A percentile compares a stretch with the other conserved stretches of the same genome.
Conservation (phyloP, 2,329 filamentous ascomycete species). For the Pestalotiopsis fici region DNA sequence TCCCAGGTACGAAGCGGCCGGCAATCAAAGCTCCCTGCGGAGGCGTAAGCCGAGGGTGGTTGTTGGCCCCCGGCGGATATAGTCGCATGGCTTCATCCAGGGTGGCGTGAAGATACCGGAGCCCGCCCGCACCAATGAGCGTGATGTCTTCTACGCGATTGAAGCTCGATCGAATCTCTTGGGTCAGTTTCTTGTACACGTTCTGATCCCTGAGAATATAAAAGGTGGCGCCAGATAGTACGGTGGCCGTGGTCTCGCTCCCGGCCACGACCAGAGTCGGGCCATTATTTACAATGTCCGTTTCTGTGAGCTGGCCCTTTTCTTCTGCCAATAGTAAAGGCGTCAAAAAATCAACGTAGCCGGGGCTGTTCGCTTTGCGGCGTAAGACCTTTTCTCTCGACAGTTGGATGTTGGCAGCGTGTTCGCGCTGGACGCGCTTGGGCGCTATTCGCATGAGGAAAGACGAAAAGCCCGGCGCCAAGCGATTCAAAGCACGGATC, state of each 20-base stretch:
- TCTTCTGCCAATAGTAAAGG: neutral
- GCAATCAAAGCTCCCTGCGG: slow-evolving; percentile 17
- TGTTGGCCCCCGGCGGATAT: slow-evolving; percentile 31
- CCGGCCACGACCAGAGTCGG: slow-evolving; percentile 29
- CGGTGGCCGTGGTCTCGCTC: slow-evolving; percentile 46
- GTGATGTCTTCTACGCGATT: slow-evolving; percentile 35
- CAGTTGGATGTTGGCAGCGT: neutral
- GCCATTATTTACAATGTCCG: slow-evolving; percentile 5
- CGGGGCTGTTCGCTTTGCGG: neutral
- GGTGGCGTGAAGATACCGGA: slow-evolving; percentile 39
- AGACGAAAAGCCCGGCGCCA: neutral
- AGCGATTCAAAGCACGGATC: neutral
- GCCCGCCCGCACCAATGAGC: slow-evolving; percentile 23
- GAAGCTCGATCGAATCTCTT: slow-evolving; percentile 39
- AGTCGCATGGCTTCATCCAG: slow-evolving; percentile 41
- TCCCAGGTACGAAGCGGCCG: slow-evolving; percentile 16
- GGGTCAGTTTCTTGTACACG: slow-evolving; percentile 27
- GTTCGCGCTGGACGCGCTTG: neutral
- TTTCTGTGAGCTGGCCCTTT: slow-evolving; percentile 3
- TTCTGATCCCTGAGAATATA: slow-evolving; percentile 33
- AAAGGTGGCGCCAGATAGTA: slow-evolving; percentile 40
- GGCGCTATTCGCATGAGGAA: neutral
- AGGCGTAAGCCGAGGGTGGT: slow-evolving; percentile 16
- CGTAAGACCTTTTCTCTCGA: neutral
- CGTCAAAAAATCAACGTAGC: neutral